A percentile compares a stretch with the other conserved stretches of the same genome.
Conservation (phyloP, 345 rosid genomes). For the Gossypium sturtianum region DNA sequence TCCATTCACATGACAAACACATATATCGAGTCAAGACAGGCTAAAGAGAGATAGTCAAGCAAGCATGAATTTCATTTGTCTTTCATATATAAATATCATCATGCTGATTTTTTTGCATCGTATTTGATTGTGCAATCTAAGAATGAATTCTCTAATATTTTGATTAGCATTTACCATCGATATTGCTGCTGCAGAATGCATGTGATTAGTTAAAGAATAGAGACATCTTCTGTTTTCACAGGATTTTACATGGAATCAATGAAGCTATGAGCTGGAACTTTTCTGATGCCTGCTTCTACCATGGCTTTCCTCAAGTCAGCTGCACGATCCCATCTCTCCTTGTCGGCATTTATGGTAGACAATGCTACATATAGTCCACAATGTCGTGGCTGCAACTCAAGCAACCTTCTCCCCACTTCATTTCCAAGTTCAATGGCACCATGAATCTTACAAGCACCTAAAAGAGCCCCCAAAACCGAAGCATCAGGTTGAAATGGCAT, state of each 20-base stretch:
- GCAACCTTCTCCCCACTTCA: conserved; percentile 42
- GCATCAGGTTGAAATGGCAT: conserved; percentile 66
- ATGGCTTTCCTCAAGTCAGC: conserved; percentile 44
- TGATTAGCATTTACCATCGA: neutral
- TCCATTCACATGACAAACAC: neutral
- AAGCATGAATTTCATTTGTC: neutral
- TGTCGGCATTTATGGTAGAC: conserved; percentile 42
- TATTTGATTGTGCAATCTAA: neutral
- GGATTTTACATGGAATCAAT: conserved; percentile 7
- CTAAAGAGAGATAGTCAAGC: neutral
- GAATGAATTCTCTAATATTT: neutral
- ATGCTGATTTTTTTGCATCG: neutral
- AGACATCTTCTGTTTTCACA: neutral
- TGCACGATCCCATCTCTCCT: conserved; percentile 48
- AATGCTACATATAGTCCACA: conserved; percentile 48
- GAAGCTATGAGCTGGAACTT: conserved; percentile 49
- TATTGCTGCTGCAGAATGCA: neutral
- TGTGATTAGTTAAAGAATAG: neutral
- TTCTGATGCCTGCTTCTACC: conserved; percentile 35
- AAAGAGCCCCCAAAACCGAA: conserved; percentile 59
- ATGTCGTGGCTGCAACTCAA: conserved; percentile 42
- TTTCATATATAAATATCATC: neutral
- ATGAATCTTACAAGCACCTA: conserved; percentile 68
- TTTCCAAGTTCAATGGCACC: conserved; percentile 45
- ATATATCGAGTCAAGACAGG: neutral